These are phyloP conservation scores for Phaffomyces antillensis DNA, from an alignment of 805 yeast species.

Conservation along the genomic window DNA sequence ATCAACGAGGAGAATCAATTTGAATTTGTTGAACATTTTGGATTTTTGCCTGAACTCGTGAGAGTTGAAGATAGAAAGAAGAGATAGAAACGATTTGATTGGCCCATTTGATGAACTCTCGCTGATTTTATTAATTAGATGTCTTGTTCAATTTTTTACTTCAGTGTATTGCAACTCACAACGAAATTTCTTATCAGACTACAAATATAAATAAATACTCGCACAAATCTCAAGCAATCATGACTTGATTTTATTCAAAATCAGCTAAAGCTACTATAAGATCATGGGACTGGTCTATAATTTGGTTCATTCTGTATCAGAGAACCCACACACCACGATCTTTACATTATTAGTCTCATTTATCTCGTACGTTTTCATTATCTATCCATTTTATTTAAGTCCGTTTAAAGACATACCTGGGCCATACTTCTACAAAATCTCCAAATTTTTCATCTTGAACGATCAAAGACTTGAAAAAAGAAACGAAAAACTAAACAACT, in stretches of 20 bases:
- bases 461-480: slow-evolving; percentile 42
- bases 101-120: too few species aligned
- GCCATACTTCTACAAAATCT: slow-evolving; percentile 43
- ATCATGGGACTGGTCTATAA: not conserved
- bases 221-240: too few species aligned
- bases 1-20: slow-evolving; percentile 50
- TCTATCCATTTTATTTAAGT: slow-evolving; percentile 42
- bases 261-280: too few species aligned
- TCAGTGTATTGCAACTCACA: too few species aligned
- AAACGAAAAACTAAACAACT: slow-evolving; percentile 37
- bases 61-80: not conserved
- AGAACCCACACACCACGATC: not conserved
- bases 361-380: slow-evolving; percentile 25
- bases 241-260: too few species aligned
- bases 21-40: slow-evolving; percentile 49
- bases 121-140: too few species aligned
- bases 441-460: slow-evolving; percentile 34
- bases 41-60: slow-evolving; percentile 45
- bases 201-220: too few species aligned
- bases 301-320: not conserved
- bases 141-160: too few species aligned
- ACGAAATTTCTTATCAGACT: too few species aligned
- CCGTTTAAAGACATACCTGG: slow-evolving; percentile 53
- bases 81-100: not conserved
- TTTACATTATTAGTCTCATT: not conserved